Conservation (phyloP, 257 asterid genomes). For the Ehretia macrophylla region DNA sequence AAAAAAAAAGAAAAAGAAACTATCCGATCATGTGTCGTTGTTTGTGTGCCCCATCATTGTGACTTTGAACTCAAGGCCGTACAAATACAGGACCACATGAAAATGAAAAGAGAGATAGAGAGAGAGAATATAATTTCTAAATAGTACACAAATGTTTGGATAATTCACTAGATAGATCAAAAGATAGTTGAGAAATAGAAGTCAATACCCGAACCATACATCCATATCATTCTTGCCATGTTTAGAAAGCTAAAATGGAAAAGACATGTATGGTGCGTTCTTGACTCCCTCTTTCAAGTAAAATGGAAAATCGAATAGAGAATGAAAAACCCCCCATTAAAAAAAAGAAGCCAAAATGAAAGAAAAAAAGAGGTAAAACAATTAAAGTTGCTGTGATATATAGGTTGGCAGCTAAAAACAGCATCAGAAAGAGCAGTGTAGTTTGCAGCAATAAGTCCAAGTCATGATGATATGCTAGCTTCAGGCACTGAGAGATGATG, state of each 20-base stretch:
- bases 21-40: conserved; percentile 46
- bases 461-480: no score
- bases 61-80: conserved; percentile 47
- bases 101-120: conserved; percentile 6
- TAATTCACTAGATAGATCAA: conserved; percentile 16
- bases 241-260: conserved; percentile 2
- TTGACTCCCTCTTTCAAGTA: conserved; percentile 44
- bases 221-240: conserved; percentile 38
- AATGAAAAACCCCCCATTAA: background rate
- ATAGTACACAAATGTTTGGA: conserved; percentile 1
- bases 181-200: conserved; percentile 35
- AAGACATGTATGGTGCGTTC: conserved; percentile 50
- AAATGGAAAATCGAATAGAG: conserved; percentile 1
- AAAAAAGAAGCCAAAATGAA: background rate
- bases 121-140: background rate
- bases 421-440: conserved; percentile 31
- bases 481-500: conserved; percentile 37
- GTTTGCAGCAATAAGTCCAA: conserved; percentile 29
- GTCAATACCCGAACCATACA: conserved; percentile 99
- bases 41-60: conserved; percentile 36
- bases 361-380: background rate
- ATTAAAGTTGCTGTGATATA: conserved; percentile 36
- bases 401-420: conserved; percentile 30
- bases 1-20: conserved; percentile 25
- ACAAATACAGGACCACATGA: conserved; percentile 46